A percentile compares a stretch with the other conserved stretches of the same genome.
phyloP scores from a whole-genome alignment of 2,329 filamentous ascomycete genomes.

The Pleurostoma richardsiae region DNA sequence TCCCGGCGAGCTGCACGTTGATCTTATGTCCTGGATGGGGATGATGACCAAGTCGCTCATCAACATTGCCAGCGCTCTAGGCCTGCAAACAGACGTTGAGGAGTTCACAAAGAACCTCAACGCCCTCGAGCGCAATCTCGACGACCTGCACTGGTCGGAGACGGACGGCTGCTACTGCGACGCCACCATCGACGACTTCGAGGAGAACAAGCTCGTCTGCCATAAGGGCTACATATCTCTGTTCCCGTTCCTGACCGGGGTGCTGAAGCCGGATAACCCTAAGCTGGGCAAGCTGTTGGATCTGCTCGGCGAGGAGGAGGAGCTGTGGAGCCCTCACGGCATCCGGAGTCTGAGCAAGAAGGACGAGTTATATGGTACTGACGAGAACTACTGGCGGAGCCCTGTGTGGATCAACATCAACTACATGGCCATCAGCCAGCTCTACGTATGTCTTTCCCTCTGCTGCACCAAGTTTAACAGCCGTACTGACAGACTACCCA shows the following conservation, averaged over 20 bases:
- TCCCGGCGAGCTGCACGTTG: slow-evolving; percentile 90
- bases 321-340: slow-evolving; percentile 89
- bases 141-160: slow-evolving; percentile 89
- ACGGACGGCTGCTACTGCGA: slow-evolving; percentile 84
- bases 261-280: slow-evolving; percentile 68
- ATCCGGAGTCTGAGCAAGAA: slow-evolving; percentile 82
- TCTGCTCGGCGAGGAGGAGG: slow-evolving; percentile 71
- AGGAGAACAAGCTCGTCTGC: slow-evolving; percentile 84
- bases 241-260: slow-evolving; percentile 84
- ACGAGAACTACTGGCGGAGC: slow-evolving; percentile 95
- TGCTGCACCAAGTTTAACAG: neutral
- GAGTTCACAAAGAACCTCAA: slow-evolving; percentile 67
- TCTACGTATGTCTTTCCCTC: slow-evolving; percentile 57
- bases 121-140: slow-evolving; percentile 79
- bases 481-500: slow-evolving; percentile 8
- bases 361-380: slow-evolving; percentile 79
- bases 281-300: slow-evolving; percentile 72
- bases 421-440: slow-evolving; percentile 75
- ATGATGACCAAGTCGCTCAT: slow-evolving; percentile 85
- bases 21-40: slow-evolving; percentile 96
- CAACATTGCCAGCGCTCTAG: slow-evolving; percentile 73
- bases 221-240: slow-evolving; percentile 95
- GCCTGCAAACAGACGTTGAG: slow-evolving; percentile 67
- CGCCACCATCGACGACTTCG: slow-evolving; percentile 89
- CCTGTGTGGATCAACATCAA: slow-evolving; percentile 97